A percentile compares a stretch with the other conserved stretches of the same genome.
phyloP scores from a whole-genome alignment of 129 eudicot species.

The Tanacetum coccineum region DNA sequence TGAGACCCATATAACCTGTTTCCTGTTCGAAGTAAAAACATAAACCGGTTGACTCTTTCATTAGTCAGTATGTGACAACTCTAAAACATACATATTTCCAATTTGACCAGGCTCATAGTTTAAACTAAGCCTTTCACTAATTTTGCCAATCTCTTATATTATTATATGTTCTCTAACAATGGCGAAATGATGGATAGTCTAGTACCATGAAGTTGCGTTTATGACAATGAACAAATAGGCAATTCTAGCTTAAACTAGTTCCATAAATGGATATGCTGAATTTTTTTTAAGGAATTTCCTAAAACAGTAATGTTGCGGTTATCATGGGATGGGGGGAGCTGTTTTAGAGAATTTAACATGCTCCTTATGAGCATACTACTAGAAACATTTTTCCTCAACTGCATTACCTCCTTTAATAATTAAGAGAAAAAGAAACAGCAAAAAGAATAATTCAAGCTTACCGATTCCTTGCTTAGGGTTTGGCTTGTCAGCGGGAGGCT shows the following conservation, averaged over 20 bases:
- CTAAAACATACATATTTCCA: neutral
- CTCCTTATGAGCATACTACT: too few relatives aligned
- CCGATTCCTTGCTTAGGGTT: slow-evolving; percentile 99
- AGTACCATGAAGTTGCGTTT: slow-evolving; percentile 4
- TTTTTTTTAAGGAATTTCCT: neutral
- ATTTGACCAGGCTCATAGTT: neutral
- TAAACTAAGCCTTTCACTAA: neutral
- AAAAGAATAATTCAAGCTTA: slow-evolving; percentile 29
- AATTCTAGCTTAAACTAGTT: neutral
- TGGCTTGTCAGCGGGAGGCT: slow-evolving; percentile 89
- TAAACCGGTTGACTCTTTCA: neutral
- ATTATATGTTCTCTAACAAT: neutral
- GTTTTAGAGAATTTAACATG: too few relatives aligned
- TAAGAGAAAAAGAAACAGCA: neutral
- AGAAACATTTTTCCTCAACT: neutral
- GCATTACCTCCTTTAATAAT: slow-evolving; percentile 2
- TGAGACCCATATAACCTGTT: neutral
- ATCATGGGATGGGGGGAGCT: too few relatives aligned
- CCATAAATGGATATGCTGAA: slow-evolving; percentile 13
- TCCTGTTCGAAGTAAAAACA: too few relatives aligned
- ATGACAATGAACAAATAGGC: neutral
- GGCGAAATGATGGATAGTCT: neutral
- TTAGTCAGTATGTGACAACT: neutral
- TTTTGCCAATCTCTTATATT: too few relatives aligned
- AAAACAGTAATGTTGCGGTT: too few relatives aligned